These are phyloP conservation scores for Paecilomyces niveus DNA, from an alignment of 2,329 filamentous ascomycete species.

Conservation along the genomic window DNA sequence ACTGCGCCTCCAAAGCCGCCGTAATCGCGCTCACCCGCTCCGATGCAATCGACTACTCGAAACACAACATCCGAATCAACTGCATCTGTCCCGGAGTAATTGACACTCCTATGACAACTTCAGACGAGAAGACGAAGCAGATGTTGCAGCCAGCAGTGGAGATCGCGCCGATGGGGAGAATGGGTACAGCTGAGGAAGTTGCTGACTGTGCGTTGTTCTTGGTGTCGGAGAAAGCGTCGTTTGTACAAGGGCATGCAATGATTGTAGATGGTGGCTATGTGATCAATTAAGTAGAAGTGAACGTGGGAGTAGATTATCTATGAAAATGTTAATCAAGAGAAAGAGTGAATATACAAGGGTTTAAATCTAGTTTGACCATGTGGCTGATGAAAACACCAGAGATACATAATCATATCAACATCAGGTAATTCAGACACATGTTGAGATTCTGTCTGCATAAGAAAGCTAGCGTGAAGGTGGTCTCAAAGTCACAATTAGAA, in stretches of 20 bases:
- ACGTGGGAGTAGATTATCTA: neutral
- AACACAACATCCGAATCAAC: slow-evolving; percentile 25
- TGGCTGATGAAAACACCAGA: too few relatives aligned
- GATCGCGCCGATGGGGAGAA: slow-evolving; percentile 46
- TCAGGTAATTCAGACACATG: neutral
- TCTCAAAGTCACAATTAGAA: too few relatives aligned
- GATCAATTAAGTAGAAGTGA: slow-evolving; percentile 22
- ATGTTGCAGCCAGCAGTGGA: slow-evolving; percentile 36
- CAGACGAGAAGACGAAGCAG: slow-evolving; percentile 31
- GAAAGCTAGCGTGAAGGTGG: neutral
- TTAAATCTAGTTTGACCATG: neutral
- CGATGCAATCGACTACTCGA: slow-evolving; percentile 51
- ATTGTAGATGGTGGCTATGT: slow-evolving; percentile 50
- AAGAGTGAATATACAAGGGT: neutral
- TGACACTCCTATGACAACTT: slow-evolving; percentile 42
- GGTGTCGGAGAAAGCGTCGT: slow-evolving; percentile 43
- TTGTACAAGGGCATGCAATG: slow-evolving; percentile 47
- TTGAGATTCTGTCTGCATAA: neutral
- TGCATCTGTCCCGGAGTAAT: slow-evolving; percentile 38
- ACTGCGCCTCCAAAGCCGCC: slow-evolving; percentile 53
- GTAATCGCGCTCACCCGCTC: slow-evolving; percentile 52
- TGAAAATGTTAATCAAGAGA: neutral
- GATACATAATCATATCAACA: too few relatives aligned
- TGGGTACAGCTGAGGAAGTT: slow-evolving; percentile 45
- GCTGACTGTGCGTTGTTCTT: slow-evolving; percentile 46